phyloP scores from a whole-genome alignment of 208 protist species.

The Acanthamoeba sp. region DNA sequence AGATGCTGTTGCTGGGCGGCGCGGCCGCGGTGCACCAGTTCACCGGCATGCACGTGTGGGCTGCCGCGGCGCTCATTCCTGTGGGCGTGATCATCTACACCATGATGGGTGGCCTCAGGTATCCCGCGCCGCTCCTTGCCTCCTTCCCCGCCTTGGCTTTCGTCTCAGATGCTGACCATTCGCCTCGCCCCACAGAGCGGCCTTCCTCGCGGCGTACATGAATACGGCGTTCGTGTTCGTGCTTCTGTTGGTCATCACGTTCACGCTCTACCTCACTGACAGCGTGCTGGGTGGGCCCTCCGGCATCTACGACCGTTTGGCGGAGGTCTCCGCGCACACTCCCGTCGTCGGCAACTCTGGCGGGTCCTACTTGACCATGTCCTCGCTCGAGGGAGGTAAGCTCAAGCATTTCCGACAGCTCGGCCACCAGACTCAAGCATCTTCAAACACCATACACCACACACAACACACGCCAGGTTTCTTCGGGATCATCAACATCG shows the following conservation, averaged over 20 bases:
- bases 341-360: slow-evolving; percentile 63
- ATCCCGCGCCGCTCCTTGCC: neutral
- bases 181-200: slow-evolving; percentile 24
- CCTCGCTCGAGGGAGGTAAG: slow-evolving; percentile 72
- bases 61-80: slow-evolving; percentile 81
- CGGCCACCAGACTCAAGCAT: too few relatives aligned
- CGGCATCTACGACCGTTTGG: slow-evolving; percentile 4
- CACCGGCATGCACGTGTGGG: slow-evolving; percentile 77
- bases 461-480: slow-evolving; percentile 26
- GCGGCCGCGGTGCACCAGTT: slow-evolving; percentile 77
- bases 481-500: slow-evolving; percentile 85
- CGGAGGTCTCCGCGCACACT: neutral
- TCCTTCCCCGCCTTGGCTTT: neutral
- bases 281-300: neutral
- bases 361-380: slow-evolving; percentile 81
- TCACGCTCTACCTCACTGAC: neutral
- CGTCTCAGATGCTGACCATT: neutral
- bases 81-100: slow-evolving; percentile 82
- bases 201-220: slow-evolving; percentile 80
- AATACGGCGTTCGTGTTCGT: slow-evolving; percentile 72
- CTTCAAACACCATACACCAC: neutral
- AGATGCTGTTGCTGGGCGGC: slow-evolving; percentile 84
- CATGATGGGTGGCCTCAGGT: slow-evolving; percentile 74
- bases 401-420: neutral
- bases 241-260: slow-evolving; percentile 7